phyloP scores from a whole-genome alignment of 2,329 filamentous ascomycete species.

The Colletotrichum sp. region DNA sequence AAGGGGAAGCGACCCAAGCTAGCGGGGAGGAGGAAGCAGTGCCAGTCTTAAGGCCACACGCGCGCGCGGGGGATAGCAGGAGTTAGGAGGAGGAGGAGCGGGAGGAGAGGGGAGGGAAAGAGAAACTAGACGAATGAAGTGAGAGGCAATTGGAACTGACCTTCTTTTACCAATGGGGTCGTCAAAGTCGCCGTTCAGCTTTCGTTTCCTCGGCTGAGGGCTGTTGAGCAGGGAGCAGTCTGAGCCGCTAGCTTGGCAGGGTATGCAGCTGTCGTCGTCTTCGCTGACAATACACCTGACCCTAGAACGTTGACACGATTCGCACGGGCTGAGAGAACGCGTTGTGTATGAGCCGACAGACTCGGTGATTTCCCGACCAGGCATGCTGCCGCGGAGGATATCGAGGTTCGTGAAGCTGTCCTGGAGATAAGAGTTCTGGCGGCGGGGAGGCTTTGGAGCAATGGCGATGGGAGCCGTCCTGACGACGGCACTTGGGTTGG shows the following conservation, averaged over 20 bases:
- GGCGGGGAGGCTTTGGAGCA: slow-evolving; percentile 61
- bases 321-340: slow-evolving; percentile 63
- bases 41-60: background rate
- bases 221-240: slow-evolving; percentile 81
- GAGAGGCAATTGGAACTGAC: slow-evolving; percentile 50
- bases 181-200: slow-evolving; percentile 68
- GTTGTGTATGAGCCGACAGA: slow-evolving; percentile 42
- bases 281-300: slow-evolving; percentile 78
- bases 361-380: slow-evolving; percentile 58
- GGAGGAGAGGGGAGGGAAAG: background rate
- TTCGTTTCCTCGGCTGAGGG: slow-evolving; percentile 80
- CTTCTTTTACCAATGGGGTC: slow-evolving; percentile 69
- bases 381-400: slow-evolving; percentile 51
- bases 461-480: slow-evolving; percentile 71
- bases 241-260: slow-evolving; percentile 79
- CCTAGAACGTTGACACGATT: slow-evolving; percentile 76
- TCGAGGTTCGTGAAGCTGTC: slow-evolving; percentile 53
- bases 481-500: slow-evolving; percentile 57
- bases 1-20: background rate
- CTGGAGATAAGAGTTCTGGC: slow-evolving; percentile 47
- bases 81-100: background rate
- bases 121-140: background rate
- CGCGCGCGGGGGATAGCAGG: background rate
- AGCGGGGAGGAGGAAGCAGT: background rate
- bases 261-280: slow-evolving; percentile 72